Base-by-base conservation (phyloP, 441 rosid species). In the Populus hybrid region DNA sequence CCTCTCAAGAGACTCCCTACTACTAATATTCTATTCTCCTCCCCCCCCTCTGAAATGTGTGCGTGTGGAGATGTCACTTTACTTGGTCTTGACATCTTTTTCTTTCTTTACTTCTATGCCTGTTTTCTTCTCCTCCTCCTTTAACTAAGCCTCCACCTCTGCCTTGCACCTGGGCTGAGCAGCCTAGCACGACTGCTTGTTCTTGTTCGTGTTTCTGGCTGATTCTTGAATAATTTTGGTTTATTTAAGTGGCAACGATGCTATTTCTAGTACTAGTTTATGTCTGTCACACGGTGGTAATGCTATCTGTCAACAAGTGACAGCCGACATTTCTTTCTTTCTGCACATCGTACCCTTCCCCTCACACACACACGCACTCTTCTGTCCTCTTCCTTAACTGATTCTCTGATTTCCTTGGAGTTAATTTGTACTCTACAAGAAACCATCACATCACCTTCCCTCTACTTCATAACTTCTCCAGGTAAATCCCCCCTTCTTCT, bases 261-360 rank as follows among this genome's bases (percentile, higher is more conserved):
- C 36, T 16, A 30, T 34, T 18, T 12, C 38, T 32, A 16, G 36
- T 28, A 32, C 36, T 35, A 32, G 38, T 18, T 16, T 9, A 34
- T 34, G 40, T 16, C 36, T 30, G 71, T 28, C 35, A 28, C 38
- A 68, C 38, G 36, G 3, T 19, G 65, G 26, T 61, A n/a, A 61
- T 61, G 65, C 26, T 61, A 3, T 9, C 65, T 21, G 66, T 63
- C 66, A 21, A 6, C 7, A 74, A 63, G 78, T 42, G 82, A 79
- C 67, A 80, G 34, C 79, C 73, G 82, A 80, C 82, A 80, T 71
- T 57, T 59, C 77, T 79, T 68, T 42, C 50, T 7, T 53, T 64
- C 71, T 59, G 50, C 57, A 32, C 9, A 64, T 67, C 76, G 76
- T 73, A 77, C 71, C 66, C 36, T 7, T 16, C 73, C 73, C 67